Base-by-base conservation (phyloP, 306 rosid species). In the Aeschynomene evenia region DNA sequence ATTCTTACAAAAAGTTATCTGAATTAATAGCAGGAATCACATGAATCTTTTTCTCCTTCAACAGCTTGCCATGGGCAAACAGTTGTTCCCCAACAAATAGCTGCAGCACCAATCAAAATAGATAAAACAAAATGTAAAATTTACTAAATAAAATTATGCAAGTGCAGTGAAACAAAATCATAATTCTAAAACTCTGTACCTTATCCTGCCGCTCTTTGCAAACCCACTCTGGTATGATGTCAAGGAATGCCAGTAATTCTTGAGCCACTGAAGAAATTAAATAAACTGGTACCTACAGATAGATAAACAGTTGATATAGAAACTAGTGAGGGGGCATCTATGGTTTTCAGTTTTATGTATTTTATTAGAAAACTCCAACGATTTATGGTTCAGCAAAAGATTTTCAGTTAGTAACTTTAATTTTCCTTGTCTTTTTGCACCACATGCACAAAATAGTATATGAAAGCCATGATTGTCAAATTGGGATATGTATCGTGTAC, bases 221-320 rank as follows among this genome's bases (percentile, higher is more conserved):
- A 71, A 92, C 83, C 98, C 95, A 92, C 70, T 92, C 98, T 16
- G 98, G 95, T 68, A 89, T 83, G 66, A 82, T 68, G 77, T 88
- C 86, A 64, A 85, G 84, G 66, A 81, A 83, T 61, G 92, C 85
- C 73, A 92, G 77, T 73, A 92, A 79, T 65, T 89, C 91, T 81
- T 92, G 88, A n/a, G 91, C 89, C 52, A 86, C 82, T 16, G 89
- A 92, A 63, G 96, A 92, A 66, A 92, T 82, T 16, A 92, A 77
- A 81, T 82, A 93, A 75, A 93, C 76, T 34, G 98, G 97, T 71
- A 93, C 91, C 98, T 93, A 75, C 69, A 85, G 69, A 73, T 19
- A 33, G 34, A 46, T 55, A 65, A 21, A 43, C 20, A 40, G 53
- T 39, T 49, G 68, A 72, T 42, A 51, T 18, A 5, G 11, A 26